These are phyloP conservation scores for Amylocarpus encephaloides DNA, from an alignment of 2,329 filamentous ascomycete genomes.

Conservation along the genomic window DNA sequence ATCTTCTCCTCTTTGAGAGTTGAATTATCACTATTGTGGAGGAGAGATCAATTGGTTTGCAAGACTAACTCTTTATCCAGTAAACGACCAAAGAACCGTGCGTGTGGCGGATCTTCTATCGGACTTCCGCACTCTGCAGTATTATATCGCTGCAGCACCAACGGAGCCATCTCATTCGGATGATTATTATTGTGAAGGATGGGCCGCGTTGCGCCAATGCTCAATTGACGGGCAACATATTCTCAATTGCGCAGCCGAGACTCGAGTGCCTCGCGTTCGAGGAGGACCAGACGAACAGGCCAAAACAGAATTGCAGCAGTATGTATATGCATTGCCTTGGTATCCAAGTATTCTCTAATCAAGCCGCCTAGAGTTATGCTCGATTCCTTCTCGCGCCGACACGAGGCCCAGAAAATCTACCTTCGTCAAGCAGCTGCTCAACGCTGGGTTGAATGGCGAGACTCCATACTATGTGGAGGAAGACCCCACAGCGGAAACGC, in stretches of 20 bases:
- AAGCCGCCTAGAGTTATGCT: conserved; percentile 44
- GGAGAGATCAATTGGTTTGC: too few species aligned
- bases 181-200: conserved; percentile 59
- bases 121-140: conserved; percentile 57
- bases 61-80: conserved; percentile 32
- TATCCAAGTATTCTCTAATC: neutral
- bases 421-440: conserved; percentile 54
- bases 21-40: neutral
- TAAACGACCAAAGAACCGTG: conserved; percentile 52
- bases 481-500: conserved; percentile 43
- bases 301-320: conserved; percentile 59
- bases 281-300: conserved; percentile 53
- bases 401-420: conserved; percentile 60
- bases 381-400: conserved; percentile 54
- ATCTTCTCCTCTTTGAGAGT: neutral
- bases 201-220: conserved; percentile 56
- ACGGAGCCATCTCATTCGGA: conserved; percentile 47
- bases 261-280: conserved; percentile 45
- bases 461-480: conserved; percentile 46
- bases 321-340: conserved; percentile 27
- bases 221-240: conserved; percentile 57
- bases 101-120: conserved; percentile 56
- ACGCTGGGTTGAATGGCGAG: conserved; percentile 51
- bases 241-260: conserved; percentile 57
- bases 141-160: conserved; percentile 53